These are phyloP conservation scores for Alternaria triticina DNA, from an alignment of 2,329 filamentous ascomycete species.

Conservation along the genomic window DNA sequence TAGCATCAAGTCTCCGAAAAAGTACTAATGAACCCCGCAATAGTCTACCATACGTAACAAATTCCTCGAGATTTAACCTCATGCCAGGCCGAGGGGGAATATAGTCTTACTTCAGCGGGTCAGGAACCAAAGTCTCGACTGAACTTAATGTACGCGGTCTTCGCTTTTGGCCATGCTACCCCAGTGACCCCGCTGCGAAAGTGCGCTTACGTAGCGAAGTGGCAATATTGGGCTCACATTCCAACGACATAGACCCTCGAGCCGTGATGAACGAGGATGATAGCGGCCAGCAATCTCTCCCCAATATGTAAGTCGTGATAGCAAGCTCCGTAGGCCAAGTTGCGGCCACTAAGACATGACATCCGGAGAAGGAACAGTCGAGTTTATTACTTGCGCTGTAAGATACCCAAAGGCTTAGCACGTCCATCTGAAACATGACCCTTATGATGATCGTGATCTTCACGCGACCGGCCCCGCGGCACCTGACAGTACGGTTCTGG, in stretches of 20 bases:
- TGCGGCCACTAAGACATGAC: background rate
- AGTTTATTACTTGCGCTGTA: background rate
- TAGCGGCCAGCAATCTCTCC: background rate
- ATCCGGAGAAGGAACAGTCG: background rate
- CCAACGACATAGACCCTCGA: too few species aligned
- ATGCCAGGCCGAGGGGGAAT: background rate
- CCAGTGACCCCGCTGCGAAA: background rate
- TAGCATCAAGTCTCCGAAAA: background rate
- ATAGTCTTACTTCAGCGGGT: too few species aligned
- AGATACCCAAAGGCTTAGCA: too few species aligned
- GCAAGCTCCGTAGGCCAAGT: too few species aligned
- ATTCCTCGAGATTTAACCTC: background rate
- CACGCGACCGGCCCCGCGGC: background rate
- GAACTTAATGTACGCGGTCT: background rate
- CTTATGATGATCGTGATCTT: background rate
- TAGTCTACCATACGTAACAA: background rate
- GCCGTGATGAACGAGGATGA: background rate
- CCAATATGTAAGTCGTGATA: background rate
- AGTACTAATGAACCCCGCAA: background rate
- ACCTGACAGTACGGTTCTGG: background rate
- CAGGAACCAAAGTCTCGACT: background rate
- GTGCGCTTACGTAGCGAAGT: background rate
- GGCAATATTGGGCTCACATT: background rate
- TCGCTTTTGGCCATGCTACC: too few species aligned
- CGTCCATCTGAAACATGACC: background rate